phyloP scores from a whole-genome alignment of 768 basidiomycete genomes.

The Suillus variegatus region DNA sequence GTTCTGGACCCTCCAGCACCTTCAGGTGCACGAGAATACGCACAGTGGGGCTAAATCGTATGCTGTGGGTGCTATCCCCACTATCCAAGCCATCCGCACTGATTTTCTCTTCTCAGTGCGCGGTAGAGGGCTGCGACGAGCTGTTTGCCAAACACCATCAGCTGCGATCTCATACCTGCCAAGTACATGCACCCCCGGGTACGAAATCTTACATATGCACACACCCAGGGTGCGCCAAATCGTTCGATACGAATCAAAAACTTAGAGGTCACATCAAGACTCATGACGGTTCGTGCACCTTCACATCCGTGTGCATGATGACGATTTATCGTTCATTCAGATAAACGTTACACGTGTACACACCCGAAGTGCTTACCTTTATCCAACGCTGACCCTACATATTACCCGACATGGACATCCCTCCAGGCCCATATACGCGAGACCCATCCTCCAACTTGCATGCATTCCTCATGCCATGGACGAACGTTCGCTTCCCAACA shows the following conservation, averaged over 20 bases:
- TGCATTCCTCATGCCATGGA: constrained; percentile 64
- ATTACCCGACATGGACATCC: constrained; percentile 84
- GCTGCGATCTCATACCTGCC: constrained; percentile 73
- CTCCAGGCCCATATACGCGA: constrained; percentile 81
- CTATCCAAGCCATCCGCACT: background rate
- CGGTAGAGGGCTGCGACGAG: constrained; percentile 57
- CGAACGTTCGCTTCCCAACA: constrained; percentile 74
- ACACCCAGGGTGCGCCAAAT: constrained; percentile 75
- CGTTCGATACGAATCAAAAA: constrained; percentile 81
- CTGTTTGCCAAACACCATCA: constrained; percentile 84
- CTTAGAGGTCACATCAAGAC: constrained; percentile 76
- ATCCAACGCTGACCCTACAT: constrained; percentile 39
- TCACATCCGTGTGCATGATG: background rate
- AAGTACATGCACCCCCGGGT: constrained; percentile 73
- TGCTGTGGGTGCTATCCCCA: constrained; percentile 42
- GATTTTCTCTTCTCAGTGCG: constrained; percentile 53
- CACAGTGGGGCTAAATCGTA: constrained; percentile 79
- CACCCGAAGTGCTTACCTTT: constrained; percentile 55
- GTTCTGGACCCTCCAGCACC: constrained; percentile 93
- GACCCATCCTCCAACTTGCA: constrained; percentile 82
- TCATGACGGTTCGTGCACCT: constrained; percentile 68
- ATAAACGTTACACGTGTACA: constrained; percentile 83
- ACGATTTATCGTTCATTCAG: constrained; percentile 39
- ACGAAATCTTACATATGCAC: constrained; percentile 84
- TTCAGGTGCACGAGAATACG: constrained; percentile 68